phyloP scores from a whole-genome alignment of 2,329 filamentous ascomycete species.

The Arthrobotrys entomopaga region DNA sequence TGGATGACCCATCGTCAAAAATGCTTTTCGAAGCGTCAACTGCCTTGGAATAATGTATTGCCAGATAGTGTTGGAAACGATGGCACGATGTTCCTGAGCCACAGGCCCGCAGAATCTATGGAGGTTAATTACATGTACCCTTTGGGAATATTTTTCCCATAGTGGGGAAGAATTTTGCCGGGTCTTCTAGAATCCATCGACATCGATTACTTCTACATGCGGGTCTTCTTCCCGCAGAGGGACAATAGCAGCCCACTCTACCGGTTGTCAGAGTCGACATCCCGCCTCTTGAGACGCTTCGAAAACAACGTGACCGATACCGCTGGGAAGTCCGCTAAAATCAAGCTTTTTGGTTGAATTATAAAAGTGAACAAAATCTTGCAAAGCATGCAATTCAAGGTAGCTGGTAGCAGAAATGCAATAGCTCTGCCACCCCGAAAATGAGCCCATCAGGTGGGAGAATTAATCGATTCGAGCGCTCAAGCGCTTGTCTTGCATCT shows the following conservation, averaged over 20 bases:
- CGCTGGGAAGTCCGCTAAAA: constrained; percentile 1
- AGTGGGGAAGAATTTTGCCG: constrained; percentile 30
- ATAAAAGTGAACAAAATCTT: no score
- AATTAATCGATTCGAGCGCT: no score
- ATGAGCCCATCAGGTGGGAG: no score
- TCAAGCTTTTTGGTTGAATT: no score
- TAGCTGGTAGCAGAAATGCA: no score
- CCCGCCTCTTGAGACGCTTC: constrained; percentile 25
- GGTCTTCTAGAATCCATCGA: constrained; percentile 51
- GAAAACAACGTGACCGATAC: constrained; percentile 40
- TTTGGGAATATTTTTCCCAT: constrained; percentile 12
- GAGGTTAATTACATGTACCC: constrained; percentile 37
- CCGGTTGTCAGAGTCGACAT: constrained; percentile 48
- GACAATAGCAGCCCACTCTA: constrained; percentile 33
- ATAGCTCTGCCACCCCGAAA: no score
- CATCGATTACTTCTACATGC: constrained; percentile 17
- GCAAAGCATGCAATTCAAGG: no score
- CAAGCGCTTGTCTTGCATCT: no score
- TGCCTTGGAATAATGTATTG: no score
- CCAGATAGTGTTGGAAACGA: no score
- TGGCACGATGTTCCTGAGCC: constrained; percentile 31
- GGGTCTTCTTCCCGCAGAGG: constrained; percentile 47
- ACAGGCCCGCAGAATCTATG: constrained; percentile 25
- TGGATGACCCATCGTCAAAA: constrained; percentile 32
- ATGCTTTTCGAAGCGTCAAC: not conserved